Evolutionary conservation across 2,329 filamentous ascomycete genomes (phyloP).

Genomic region (Metarhizium humberi): DNA sequence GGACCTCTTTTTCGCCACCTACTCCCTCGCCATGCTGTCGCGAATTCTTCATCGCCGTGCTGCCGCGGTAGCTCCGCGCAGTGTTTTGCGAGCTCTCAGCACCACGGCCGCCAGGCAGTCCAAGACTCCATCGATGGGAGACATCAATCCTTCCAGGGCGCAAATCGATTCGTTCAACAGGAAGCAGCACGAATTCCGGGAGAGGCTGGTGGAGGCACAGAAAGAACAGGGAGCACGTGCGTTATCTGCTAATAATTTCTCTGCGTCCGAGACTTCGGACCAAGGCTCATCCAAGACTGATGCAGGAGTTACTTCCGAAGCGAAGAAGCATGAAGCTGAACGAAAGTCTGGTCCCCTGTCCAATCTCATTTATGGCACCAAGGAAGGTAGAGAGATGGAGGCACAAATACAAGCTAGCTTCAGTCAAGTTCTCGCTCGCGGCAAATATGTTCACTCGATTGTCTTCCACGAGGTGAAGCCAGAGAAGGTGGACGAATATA

Average conservation of each 20-base stretch:
- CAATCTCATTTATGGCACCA: slow-evolving; percentile 92
- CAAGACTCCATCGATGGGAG: slow-evolving; percentile 68
- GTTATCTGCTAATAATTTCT: slow-evolving; percentile 31
- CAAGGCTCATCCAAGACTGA: slow-evolving; percentile 25
- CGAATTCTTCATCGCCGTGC: slow-evolving; percentile 39
- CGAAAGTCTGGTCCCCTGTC: slow-evolving; percentile 68
- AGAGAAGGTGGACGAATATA: slow-evolving; percentile 91
- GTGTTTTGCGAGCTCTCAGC: slow-evolving; percentile 46
- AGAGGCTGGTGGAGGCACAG: slow-evolving; percentile 66
- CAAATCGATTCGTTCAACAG: slow-evolving; percentile 67
- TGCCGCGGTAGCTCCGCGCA: slow-evolving; percentile 34
- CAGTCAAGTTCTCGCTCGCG: slow-evolving; percentile 85
- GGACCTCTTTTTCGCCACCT: slow-evolving; percentile 2
- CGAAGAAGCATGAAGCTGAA: slow-evolving; percentile 42
- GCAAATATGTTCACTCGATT: slow-evolving; percentile 98
- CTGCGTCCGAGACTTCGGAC: slow-evolving; percentile 31
- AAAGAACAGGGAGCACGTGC: slow-evolving; percentile 82
- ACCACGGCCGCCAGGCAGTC: slow-evolving; percentile 36
- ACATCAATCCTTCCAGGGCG: slow-evolving; percentile 60
- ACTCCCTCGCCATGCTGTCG: slow-evolving; percentile 35
- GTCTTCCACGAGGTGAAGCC: slow-evolving; percentile 94
- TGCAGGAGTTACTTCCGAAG: slow-evolving; percentile 41
- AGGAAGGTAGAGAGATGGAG: slow-evolving; percentile 88
- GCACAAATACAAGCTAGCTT: slow-evolving; percentile 94
- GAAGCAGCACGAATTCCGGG: slow-evolving; percentile 80